Evolutionary conservation across 2,329 filamentous ascomycete genomes (phyloP).

Genomic region (Nothophaeocryptopus gaeumannii): DNA sequence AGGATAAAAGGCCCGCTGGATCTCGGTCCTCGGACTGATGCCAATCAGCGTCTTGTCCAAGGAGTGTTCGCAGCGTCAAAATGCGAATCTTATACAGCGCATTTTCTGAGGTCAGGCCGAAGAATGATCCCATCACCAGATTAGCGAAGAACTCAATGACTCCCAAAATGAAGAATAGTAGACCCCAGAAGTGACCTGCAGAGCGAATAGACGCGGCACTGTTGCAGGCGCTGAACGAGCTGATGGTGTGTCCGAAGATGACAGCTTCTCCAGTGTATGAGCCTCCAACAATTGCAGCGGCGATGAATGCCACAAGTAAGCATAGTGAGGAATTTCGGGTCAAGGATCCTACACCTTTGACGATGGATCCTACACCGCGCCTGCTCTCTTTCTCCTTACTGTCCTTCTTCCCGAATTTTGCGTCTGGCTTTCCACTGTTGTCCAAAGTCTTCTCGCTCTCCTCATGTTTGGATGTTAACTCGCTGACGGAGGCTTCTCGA

Average conservation of each 20-base stretch:
- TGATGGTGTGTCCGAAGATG: constrained; percentile 61
- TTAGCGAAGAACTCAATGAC: constrained; percentile 62
- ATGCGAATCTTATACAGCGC: constrained; percentile 63
- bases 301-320: constrained; percentile 21
- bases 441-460: neutral
- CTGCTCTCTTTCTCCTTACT: constrained; percentile 3
- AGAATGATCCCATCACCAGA: constrained; percentile 56
- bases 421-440: neutral
- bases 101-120: constrained; percentile 61
- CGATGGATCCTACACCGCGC: constrained; percentile 14
- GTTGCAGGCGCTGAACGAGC: constrained; percentile 56
- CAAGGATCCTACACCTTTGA: constrained; percentile 12
- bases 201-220: constrained; percentile 47
- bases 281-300: constrained; percentile 41
- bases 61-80: constrained; percentile 62
- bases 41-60: constrained; percentile 68
- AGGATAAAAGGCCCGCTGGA: constrained; percentile 60
- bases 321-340: constrained; percentile 14
- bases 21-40: constrained; percentile 64
- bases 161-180: constrained; percentile 61
- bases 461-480: neutral
- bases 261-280: constrained; percentile 58
- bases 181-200: constrained; percentile 58
- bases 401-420: constrained; percentile 2
- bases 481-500: neutral